A percentile compares a stretch with the other conserved stretches of the same genome.
phyloP scores from a whole-genome alignment of 1,284 basidiomycete species.

The Ceratobasidium sp. region DNA sequence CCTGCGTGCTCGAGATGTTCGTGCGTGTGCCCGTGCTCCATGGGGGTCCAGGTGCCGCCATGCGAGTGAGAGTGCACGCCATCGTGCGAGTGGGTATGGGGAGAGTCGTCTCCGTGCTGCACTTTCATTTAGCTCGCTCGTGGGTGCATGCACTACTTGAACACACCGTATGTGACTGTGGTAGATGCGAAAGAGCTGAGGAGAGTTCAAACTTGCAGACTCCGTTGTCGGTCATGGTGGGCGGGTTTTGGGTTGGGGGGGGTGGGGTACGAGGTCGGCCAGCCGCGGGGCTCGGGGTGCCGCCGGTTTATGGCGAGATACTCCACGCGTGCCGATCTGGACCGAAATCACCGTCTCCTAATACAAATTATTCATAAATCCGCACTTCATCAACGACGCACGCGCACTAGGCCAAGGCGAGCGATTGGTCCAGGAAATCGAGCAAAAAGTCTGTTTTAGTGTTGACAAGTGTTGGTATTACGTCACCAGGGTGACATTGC shows the following conservation, averaged over 20 bases:
- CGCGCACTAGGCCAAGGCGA: neutral
- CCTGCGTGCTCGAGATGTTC: constrained; percentile 90
- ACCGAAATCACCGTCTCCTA: constrained; percentile 19
- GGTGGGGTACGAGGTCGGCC: constrained; percentile 11
- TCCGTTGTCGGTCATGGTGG: constrained; percentile 25
- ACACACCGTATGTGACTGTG: constrained; percentile 35
- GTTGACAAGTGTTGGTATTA: neutral
- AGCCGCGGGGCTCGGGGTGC: constrained; percentile 10
- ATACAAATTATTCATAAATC: constrained; percentile 1
- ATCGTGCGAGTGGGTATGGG: constrained; percentile 64
- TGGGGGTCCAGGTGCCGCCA: constrained; percentile 53
- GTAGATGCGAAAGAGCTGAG: constrained; percentile 29
- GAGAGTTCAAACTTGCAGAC: constrained; percentile 43
- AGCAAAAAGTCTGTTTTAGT: neutral
- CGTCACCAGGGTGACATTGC: neutral
- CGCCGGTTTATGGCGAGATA: constrained; percentile 23
- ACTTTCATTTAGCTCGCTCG: neutral
- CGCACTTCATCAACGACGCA: neutral
- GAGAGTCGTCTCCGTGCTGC: constrained; percentile 30
- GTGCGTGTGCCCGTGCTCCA: constrained; percentile 90
- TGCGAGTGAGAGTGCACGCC: constrained; percentile 49
- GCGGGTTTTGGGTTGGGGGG: neutral
- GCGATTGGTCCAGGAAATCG: neutral
- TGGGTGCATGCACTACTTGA: neutral
- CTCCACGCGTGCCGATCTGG: constrained; percentile 15